Evolutionary conservation across 257 asterid genomes (phyloP).

Genomic region (Salvia miltiorrhiza): DNA sequence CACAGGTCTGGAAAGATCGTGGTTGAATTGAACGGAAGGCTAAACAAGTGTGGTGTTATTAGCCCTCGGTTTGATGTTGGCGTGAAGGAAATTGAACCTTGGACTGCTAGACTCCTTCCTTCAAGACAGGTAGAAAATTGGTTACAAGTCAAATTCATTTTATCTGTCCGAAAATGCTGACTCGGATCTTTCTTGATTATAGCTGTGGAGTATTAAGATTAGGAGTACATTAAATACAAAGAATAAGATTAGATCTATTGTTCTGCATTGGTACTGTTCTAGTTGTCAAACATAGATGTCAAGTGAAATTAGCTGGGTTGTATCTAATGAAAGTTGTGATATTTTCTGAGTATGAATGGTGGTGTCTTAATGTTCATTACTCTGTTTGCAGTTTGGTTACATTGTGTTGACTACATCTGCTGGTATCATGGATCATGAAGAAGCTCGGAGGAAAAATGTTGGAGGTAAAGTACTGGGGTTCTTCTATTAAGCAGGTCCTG

Average conservation of each 20-base stretch:
- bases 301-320: background rate
- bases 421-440: slow-evolving; percentile 43
- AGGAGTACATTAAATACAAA: background rate
- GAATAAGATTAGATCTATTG: background rate
- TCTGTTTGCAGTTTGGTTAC: slow-evolving; percentile 30
- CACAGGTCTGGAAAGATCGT: slow-evolving; percentile 42
- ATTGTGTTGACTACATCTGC: slow-evolving; percentile 41
- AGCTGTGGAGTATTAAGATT: background rate
- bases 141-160: no score
- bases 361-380: background rate
- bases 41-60: slow-evolving; percentile 42
- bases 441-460: slow-evolving; percentile 39
- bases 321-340: background rate
- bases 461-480: slow-evolving; percentile 40
- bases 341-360: background rate
- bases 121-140: slow-evolving; percentile 31
- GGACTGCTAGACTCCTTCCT: slow-evolving; percentile 44
- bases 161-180: background rate
- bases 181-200: background rate
- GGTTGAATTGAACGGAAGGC: slow-evolving; percentile 40
- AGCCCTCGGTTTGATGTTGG: slow-evolving; percentile 44
- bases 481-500: slow-evolving; percentile 25
- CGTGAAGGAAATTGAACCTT: slow-evolving; percentile 42
- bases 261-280: background rate
- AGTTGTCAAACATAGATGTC: background rate